These are phyloP conservation scores for Russula abietina DNA, from an alignment of 768 basidiomycete species.

Conservation along the genomic window DNA sequence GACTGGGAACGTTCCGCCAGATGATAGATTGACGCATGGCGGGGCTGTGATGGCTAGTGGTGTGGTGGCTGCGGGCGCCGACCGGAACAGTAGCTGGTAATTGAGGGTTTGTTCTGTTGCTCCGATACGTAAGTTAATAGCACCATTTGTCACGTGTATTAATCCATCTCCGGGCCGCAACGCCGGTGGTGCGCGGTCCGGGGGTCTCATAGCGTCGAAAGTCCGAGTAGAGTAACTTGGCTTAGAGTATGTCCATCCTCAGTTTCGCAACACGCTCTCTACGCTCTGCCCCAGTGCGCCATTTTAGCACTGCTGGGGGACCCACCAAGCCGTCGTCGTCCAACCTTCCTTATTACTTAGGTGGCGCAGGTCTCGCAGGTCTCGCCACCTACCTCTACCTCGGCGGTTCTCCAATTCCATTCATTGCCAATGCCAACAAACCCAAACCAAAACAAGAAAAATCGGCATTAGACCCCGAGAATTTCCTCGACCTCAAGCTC, in stretches of 20 bases:
- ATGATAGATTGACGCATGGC: neutral
- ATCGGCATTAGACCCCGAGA: conserved; percentile 70
- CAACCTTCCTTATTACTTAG: conserved; percentile 43
- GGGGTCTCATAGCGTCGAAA: too few species aligned
- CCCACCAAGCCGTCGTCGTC: conserved; percentile 41
- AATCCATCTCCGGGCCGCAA: too few species aligned
- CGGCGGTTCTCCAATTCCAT: conserved; percentile 29
- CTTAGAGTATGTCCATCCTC: conserved; percentile 26
- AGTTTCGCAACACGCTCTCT: conserved; percentile 22
- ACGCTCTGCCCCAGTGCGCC: conserved; percentile 32
- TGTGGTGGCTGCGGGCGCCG: neutral
- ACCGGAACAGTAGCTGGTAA: neutral
- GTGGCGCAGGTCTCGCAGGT: conserved; percentile 40
- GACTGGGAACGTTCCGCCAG: conserved; percentile 13
- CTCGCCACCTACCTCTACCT: conserved; percentile 46
- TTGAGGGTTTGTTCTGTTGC: too few species aligned
- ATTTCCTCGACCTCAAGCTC: conserved; percentile 76
- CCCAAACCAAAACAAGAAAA: conserved; percentile 43
- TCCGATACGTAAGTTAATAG: too few species aligned
- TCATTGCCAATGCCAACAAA: conserved; percentile 7
- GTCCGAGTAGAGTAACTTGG: too few species aligned
- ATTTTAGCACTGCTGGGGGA: conserved; percentile 42
- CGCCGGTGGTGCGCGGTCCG: too few species aligned
- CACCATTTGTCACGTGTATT: too few species aligned
- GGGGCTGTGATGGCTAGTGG: neutral